Base-by-base conservation (phyloP, 2,329 filamentous ascomycete species). In the Neoarthrinium moseri region DNA sequence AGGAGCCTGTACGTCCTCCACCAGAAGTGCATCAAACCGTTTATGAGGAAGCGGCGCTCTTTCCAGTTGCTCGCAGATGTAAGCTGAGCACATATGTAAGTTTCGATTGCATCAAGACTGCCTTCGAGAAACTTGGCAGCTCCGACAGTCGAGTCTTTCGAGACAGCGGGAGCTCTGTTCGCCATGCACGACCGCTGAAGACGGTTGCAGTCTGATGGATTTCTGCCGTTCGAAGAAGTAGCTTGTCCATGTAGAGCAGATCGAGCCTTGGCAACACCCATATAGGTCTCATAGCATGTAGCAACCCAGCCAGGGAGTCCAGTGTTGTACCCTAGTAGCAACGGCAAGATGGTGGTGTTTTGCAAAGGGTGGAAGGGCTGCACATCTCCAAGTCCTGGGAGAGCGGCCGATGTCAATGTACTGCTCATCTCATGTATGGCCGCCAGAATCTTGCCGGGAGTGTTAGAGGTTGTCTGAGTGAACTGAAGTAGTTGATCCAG, bases 321-420 rank as follows among this genome's bases (percentile, higher is more conserved):
- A 57, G 61, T 41, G 58, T 52, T 57, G 11, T 56, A 53, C 4
- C 56, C 49, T 13, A 71, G 62, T 23, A 81, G 58, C 3, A 81
- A 55, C 5, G 69, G 65, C 3, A 77, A 62, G n/a, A 82, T 60
- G 2, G 72, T 68, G 3, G 73, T 71, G 53, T 86, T 86, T 50
- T 80, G 75, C 15, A 85, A 62, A 11, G 81, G 74, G 52, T 86
- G 79, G 7, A 84, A 60, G 3, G 81, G 75, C 69, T 84, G 70
- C 52, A 70, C 65, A 48, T 66, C 62, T 50, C 58, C 58, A 48
- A 73, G 64, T 46, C 55, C 57, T 18, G 52, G 40, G 3, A 54
- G 55, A n/a, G 53, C 50, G 2, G 48, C 45, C 4, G 52, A 51
- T 3, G 65, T 59, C 1, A 74, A 51, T 4, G 52, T 50, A 7